Base-by-base conservation (phyloP, 768 basidiomycete genomes). In the Clathrus columnatus region DNA sequence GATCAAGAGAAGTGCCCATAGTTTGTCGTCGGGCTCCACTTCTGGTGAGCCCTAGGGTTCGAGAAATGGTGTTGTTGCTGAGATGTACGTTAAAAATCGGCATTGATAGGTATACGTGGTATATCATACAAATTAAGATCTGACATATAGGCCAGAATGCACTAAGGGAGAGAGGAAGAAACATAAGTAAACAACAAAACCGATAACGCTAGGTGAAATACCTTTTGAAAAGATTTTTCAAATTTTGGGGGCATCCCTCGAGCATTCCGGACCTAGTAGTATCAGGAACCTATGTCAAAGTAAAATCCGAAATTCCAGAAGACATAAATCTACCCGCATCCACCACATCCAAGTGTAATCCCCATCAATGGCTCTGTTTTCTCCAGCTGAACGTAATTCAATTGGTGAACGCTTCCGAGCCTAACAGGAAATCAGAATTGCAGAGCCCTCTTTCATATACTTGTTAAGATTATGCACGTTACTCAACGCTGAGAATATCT, bases 141-240 rank as follows among this genome's bases (percentile, higher is more conserved):
- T 4, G 88, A 90, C 45, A 89, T 73, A 61, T 90, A 92, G 20
- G 81, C 78, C 51, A 91, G 69, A 51, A 91, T 89, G 63, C 85
- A 88, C 87, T 88, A 53, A n/a, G n/a, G n/a, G 2, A 29, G 17
- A 45, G 7, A 4, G 36, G 2, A 42, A 7, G 8, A 50, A 21
- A 20, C 28, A 14, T 11, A 55, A 47, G 5, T 28, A 8, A 27
- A 21, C 7, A 17, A 54, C 4, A 10, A 14, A 17, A 16, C 18
- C 5, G 41, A 5, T 45, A n/a, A 27, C 11, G 17, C 10, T 50
- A 29, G 48, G 48, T 2, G 24, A 16, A 20, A 54, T 50, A 84
- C 89, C 71, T 90, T 91, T 62, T 91, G 89, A 66, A 85, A 91
- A 20, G 81, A 78, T 4, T 81, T 65, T 43, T 80, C 82, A 64